phyloP scores from a whole-genome alignment of 139 green algal genomes.

The Chlorella sp. region DNA sequence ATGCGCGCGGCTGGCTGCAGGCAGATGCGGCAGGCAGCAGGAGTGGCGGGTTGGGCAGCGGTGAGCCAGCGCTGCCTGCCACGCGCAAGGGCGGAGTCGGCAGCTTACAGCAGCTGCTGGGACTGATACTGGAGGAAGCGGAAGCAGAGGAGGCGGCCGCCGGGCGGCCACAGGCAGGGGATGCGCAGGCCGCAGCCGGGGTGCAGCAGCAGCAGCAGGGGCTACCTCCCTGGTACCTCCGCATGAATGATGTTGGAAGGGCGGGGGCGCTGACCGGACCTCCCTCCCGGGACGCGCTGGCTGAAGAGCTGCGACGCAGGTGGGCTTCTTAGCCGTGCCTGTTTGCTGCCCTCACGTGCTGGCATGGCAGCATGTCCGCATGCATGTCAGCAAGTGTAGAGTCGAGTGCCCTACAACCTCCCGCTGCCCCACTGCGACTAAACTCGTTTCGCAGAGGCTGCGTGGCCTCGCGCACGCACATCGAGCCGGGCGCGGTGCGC shows the following conservation, averaged over 20 bases:
- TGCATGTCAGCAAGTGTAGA: no score
- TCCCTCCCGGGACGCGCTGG: not conserved
- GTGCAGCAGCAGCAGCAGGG: not conserved
- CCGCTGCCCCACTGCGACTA: not conserved
- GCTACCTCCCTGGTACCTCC: constrained; percentile 11
- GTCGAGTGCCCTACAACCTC: not conserved
- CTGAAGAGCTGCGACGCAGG: constrained; percentile 7
- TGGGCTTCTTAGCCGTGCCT: not conserved
- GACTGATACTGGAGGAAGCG: constrained; percentile 16
- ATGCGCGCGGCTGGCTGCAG: constrained; percentile 5
- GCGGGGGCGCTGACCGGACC: not conserved
- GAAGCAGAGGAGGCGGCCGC: not conserved
- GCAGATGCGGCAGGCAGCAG: not conserved
- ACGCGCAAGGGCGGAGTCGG: constrained; percentile 16
- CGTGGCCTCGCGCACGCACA: not conserved
- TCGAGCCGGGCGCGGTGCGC: not conserved
- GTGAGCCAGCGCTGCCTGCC: not conserved
- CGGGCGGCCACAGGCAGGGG: not conserved
- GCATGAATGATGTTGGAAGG: constrained; percentile 14
- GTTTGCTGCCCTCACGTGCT: no score
- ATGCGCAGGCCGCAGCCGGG: not conserved
- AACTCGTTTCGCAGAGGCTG: not conserved
- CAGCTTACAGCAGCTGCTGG: constrained; percentile 13
- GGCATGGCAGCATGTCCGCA: no score
- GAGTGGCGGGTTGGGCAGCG: not conserved